Base-by-base conservation (phyloP, 257 asterid genomes). In the Gardenia jasminoides region DNA sequence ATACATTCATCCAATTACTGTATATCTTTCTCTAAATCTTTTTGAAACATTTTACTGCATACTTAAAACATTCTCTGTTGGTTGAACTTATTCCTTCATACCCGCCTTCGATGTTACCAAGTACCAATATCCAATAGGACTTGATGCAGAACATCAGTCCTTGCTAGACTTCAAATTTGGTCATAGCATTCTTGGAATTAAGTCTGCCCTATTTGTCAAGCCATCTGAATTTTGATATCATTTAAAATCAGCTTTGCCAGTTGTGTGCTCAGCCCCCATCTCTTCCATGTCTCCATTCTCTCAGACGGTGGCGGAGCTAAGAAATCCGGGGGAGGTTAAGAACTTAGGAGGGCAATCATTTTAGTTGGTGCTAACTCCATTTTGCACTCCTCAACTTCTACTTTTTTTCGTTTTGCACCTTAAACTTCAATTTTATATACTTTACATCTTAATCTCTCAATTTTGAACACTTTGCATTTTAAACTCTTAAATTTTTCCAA, bases 91-190 rank as follows among this genome's bases (percentile, higher is more conserved):
- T 8, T 33, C 68, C 68, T 15, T 58, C 31, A 36, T 24, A 0
- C 20, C 39, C 11, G 70, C 78, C 12, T 56, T 75, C 58, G 41
- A 33, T 58, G 28, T 28, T 16, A 48, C 72, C 72, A 12, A 47
- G 28, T 12, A 26, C 72, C 72, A 13, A 72, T 24, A 71, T 46
- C 47, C 41, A 43, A n/a, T 16, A 44, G 68, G 33, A 33, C 24
- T 56, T 58, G 69, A 39, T 74, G 62, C n/a, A 70, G 56, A 20
- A 22, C 54, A 41, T 22, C 9, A 3, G 70, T 61, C 67, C 20
- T 62, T 19, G 3, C 36, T n/a, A 36, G 79, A 75, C 79, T 75
- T 24, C 71, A 61, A 75, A 75, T 61, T 56, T 59, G 65, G 59
- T 58, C 41, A 36, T 69, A 75, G 33, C 70, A 73, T 5, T 7